Evolutionary conservation across 2,329 filamentous ascomycete species (phyloP), one percentile per base, ranked within the genome.

Genomic region (Dothidotthia symphoricarpi): DNA sequence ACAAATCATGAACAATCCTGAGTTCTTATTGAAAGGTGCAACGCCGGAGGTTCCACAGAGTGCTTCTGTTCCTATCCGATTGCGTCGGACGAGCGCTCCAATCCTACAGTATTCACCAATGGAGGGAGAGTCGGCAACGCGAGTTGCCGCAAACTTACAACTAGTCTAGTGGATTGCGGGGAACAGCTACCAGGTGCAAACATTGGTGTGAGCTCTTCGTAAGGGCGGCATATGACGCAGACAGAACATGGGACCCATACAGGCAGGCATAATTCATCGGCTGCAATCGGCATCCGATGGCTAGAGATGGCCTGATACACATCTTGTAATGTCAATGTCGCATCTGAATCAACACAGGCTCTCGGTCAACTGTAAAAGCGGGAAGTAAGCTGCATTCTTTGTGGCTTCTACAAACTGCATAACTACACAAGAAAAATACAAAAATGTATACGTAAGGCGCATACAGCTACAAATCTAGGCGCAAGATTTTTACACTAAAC

Each of bases 21-120:
- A 30, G 12, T 24, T 6, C 14, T 17, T 31, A 11, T 12, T 13
- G 10, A n/a, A 6, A 6, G 6, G 16, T 6, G 16, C 15, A 25
- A 16, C 34, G 16, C 30, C 22, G 40, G 27, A 26, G 30, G 13
- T 22, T 31, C 9, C 38, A 13, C 17, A 35, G 16, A 28, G 24
- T 31, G 31, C 31, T 28, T 5, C 24, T 33, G 42, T 45, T 39
- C 43, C 47, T 40, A 42, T 51, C 45, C 51, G 50, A 46, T 36
- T 36, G 42, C 35, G 16, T 51, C 55, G 54, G 57, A 56, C 51
- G 49, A 54, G 45, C 41, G 54, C 52, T 58, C 52, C 55, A 44
- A 61, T 62, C 28, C 47, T 41, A 57, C 53, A 53, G 41, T 16
- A 24, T 9, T 13, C 39, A 34, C 22, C 27, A 34, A 28, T 15